These are phyloP conservation scores for Mercurialis annua DNA, from an alignment of 345 rosid species.

Conservation along the genomic window DNA sequence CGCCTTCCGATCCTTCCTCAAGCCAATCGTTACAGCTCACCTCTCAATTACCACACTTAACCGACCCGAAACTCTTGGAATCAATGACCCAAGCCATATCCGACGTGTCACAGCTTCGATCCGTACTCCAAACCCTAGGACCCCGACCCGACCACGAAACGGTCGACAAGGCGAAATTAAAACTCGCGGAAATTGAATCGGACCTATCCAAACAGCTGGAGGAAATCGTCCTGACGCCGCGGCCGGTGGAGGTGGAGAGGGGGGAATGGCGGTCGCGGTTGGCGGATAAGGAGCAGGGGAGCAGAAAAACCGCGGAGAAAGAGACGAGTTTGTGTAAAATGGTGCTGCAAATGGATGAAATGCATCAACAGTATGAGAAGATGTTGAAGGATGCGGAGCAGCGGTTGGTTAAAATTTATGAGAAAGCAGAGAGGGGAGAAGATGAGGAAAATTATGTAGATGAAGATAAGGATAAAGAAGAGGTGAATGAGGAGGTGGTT, in stretches of 20 bases:
- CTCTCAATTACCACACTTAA: conserved; percentile 57
- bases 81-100: conserved; percentile 69
- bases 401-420: conserved; percentile 65
- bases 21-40: background rate
- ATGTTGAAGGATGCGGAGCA: conserved; percentile 79
- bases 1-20: conserved; percentile 33
- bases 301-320: conserved; percentile 52
- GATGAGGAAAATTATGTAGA: conserved; percentile 17
- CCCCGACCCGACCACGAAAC: conserved; percentile 93
- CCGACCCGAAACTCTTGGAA: conserved; percentile 62
- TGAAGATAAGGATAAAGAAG: conserved; percentile 30
- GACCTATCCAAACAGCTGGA: conserved; percentile 60
- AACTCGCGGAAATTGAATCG: conserved; percentile 55
- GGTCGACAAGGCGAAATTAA: conserved; percentile 64
- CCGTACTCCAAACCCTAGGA: conserved; percentile 75
- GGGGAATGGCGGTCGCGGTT: conserved; percentile 50
- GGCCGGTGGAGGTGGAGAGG: conserved; percentile 49
- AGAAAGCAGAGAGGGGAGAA: conserved; percentile 38
- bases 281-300: conserved; percentile 55
- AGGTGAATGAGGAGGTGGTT: conserved; percentile 54
- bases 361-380: conserved; percentile 73
- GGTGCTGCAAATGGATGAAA: conserved; percentile 67
- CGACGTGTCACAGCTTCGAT: conserved; percentile 77
- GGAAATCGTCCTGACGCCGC: conserved; percentile 61
- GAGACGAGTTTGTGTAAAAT: conserved; percentile 48